Percentiles rank a stretch among this genome's conserved stretches.
Evolutionary conservation across 2,329 filamentous ascomycete species (phyloP).

Genomic region (Drechmeria coniospora): DNA sequence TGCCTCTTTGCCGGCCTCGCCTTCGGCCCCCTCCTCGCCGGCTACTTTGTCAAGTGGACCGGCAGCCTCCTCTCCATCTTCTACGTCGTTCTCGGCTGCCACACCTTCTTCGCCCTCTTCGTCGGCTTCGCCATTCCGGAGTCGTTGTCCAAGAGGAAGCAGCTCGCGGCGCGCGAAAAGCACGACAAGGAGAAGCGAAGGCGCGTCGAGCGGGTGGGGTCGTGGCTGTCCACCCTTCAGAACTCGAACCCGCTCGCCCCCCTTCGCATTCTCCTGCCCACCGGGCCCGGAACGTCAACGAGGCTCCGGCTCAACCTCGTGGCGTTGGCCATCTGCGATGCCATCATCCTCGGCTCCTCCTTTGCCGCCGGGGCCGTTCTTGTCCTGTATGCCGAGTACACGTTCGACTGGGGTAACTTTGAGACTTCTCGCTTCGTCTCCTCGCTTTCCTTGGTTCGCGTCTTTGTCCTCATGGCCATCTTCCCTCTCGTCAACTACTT

Average conservation of each 20-base stretch:
- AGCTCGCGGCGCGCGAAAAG: slow-evolving; percentile 54
- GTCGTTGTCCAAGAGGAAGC: slow-evolving; percentile 61
- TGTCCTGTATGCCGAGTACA: slow-evolving; percentile 66
- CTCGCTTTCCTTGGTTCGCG: slow-evolving; percentile 60
- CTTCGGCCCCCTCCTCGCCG: slow-evolving; percentile 67
- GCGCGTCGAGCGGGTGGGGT: slow-evolving; percentile 10
- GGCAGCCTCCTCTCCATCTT: slow-evolving; percentile 69
- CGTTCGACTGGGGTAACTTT: slow-evolving; percentile 69
- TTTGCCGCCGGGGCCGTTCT: slow-evolving; percentile 73
- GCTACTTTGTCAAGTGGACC: slow-evolving; percentile 61
- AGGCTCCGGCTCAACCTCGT: slow-evolving; percentile 66
- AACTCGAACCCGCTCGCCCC: slow-evolving; percentile 58
- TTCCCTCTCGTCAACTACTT: slow-evolving; percentile 66
- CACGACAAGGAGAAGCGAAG: slow-evolving; percentile 32
- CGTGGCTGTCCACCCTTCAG: slow-evolving; percentile 19
- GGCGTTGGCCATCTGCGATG: slow-evolving; percentile 65
- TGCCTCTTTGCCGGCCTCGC: slow-evolving; percentile 83
- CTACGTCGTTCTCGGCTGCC: slow-evolving; percentile 60
- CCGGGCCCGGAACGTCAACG: slow-evolving; percentile 41
- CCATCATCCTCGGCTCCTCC: slow-evolving; percentile 63
- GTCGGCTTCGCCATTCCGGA: slow-evolving; percentile 64
- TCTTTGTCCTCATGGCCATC: slow-evolving; percentile 56
- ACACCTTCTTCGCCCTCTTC: slow-evolving; percentile 58
- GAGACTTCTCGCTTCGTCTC: slow-evolving; percentile 73
- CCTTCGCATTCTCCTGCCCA: slow-evolving; percentile 63